Evolutionary conservation across 345 rosid species (phyloP).

Genomic region (Linum trigynum): DNA sequence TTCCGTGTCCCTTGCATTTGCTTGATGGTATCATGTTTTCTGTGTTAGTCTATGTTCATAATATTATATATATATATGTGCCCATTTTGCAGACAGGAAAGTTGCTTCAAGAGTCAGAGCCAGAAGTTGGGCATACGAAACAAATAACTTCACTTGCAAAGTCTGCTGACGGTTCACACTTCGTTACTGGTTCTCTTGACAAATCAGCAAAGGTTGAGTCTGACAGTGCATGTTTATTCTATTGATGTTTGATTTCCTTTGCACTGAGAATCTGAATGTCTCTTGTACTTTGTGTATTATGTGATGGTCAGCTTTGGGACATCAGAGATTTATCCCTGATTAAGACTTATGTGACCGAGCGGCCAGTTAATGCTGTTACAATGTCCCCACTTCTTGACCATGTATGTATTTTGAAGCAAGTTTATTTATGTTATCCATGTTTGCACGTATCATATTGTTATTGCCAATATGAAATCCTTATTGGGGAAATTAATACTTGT

Average conservation of each 20-base stretch:
- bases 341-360: constrained; percentile 72
- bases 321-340: constrained; percentile 69
- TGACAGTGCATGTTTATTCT: background rate
- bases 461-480: too few species aligned
- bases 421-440: background rate
- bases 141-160: constrained; percentile 69
- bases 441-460: background rate
- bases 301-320: constrained; percentile 75
- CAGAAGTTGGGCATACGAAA: constrained; percentile 78
- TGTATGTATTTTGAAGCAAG: constrained; percentile 31
- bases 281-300: constrained; percentile 9
- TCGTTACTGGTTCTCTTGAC: constrained; percentile 82
- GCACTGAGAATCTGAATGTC: background rate
- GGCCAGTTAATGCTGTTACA: constrained; percentile 96
- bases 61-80: background rate
- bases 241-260: background rate
- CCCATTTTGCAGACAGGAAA: constrained; percentile 59
- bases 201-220: constrained; percentile 78
- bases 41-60: background rate
- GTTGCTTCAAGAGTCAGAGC: constrained; percentile 55
- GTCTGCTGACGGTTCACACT: constrained; percentile 77
- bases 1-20: background rate
- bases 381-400: constrained; percentile 96
- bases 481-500: background rate
- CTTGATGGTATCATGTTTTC: background rate